Percentiles rank a stretch among this genome's conserved stretches.
Evolutionary conservation across 2,329 filamentous ascomycete genomes (phyloP).

Genomic region (Epichloe sylvatica): DNA sequence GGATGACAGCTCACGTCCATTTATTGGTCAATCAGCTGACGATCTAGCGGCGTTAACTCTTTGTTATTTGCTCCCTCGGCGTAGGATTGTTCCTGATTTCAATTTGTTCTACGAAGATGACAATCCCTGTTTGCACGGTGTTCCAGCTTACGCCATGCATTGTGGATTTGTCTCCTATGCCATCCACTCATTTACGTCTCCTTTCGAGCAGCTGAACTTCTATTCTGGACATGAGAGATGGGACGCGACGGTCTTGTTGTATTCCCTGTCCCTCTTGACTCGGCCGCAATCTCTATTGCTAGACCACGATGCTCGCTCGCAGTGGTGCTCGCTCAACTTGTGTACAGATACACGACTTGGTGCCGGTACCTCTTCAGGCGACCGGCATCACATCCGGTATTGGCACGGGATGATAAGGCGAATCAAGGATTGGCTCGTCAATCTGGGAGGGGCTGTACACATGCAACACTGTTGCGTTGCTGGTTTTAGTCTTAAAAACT

Average conservation of each 20-base stretch:
- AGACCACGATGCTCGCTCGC: neutral
- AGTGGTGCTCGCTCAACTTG: neutral
- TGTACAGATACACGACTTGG: neutral
- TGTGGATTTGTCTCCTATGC: neutral
- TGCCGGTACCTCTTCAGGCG: neutral
- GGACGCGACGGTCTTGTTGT: neutral
- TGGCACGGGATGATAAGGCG: neutral
- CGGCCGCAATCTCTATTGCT: neutral
- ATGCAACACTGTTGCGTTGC: neutral
- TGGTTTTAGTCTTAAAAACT: slow-evolving; percentile 1
- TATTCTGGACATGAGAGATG: slow-evolving; percentile 3
- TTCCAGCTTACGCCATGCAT: neutral
- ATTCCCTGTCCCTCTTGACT: neutral
- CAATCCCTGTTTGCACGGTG: neutral
- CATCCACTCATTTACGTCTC: slow-evolving; percentile 4
- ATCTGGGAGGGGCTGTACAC: neutral
- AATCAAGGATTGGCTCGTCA: neutral
- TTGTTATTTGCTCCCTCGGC: slow-evolving; percentile 15
- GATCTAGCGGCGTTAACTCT: slow-evolving; percentile 24
- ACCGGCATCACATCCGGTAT: neutral
- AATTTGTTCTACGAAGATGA: neutral
- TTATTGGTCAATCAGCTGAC: slow-evolving; percentile 19
- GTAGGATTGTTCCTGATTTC: slow-evolving; percentile 15
- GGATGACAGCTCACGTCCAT: slow-evolving; percentile 25
- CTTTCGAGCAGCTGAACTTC: slow-evolving; percentile 2